Base-by-base conservation (phyloP, 1,139 yeast species). In the Debaryomyces nepalensis region DNA sequence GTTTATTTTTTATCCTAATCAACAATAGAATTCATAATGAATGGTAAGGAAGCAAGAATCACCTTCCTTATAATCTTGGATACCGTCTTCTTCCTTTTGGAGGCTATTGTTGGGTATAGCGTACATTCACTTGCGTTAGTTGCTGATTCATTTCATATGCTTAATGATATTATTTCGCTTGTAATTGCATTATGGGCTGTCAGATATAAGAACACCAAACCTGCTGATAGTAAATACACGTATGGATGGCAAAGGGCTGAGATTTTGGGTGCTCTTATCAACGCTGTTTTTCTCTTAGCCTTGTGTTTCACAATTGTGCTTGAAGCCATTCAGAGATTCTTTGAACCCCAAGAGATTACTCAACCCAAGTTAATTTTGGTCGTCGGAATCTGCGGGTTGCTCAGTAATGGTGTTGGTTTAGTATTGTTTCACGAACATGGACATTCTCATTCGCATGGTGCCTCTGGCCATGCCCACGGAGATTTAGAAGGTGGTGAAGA, bases 211-310 rank as follows among this genome's bases (percentile, higher is more conserved):
- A 86, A 86, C 57, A 82, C 80, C 39, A 79, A 84, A 57, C 83
- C 86, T 15, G 95, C 96, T 1, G 95, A 89, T 62, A 87, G 93
- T 4, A 82, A 81, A 48, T 91, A 87, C 65, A 91, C 97, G 4
- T 91, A 91, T 57, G 98, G 97, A 9, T 88, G 97, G 96, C 95
- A 88, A 66, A 77, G 97, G 58, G 98, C 97, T 5, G 98, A 88
- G 67, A 91, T 90, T 50, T 76, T 89, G 54, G 97, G 97, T 47
- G 99, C 99, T 4, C 74, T 93, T 47, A 79, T 93, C 53, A 93
- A 93, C 59, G 97, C 97, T 2, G 97, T 93, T 10, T 93, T 93
- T 55, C 68, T 93, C 50, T 73, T 93, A 50, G 99, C 98, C 0
- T 75, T 93, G 51, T 93, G 99, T 63, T 84, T 93, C 62, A 84